Evolutionary conservation across 345 rosid species (phyloP).

Genomic region (Camelina sativa): DNA sequence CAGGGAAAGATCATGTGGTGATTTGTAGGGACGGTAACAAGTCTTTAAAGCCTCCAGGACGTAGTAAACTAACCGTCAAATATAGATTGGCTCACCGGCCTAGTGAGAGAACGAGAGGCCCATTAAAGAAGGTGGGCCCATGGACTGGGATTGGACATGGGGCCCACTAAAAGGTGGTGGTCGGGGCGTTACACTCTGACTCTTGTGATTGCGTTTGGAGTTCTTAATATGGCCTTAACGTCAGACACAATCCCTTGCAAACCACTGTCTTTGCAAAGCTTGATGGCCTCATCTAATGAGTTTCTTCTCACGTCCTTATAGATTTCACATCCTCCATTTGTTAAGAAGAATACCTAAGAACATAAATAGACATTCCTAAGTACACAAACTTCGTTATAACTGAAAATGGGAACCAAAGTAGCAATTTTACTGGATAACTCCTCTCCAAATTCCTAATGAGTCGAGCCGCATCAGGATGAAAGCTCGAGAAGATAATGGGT

Average conservation of each 20-base stretch:
- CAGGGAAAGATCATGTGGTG: no score
- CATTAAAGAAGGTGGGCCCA: no score
- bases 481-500: constrained; percentile 61
- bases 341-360: constrained; percentile 62
- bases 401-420: constrained; percentile 41
- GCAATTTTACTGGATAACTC: constrained; percentile 55
- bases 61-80: no score
- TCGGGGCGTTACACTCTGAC: no score
- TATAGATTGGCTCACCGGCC: no score
- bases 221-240: constrained; percentile 61
- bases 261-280: constrained; percentile 55
- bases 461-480: constrained; percentile 69
- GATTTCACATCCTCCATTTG: constrained; percentile 64
- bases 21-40: no score
- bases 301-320: constrained; percentile 59
- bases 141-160: no score
- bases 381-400: not conserved
- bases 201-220: constrained; percentile 48
- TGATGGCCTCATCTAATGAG: constrained; percentile 67
- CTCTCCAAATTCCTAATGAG: constrained; percentile 56
- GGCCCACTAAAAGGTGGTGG: no score
- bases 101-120: no score
- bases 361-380: not conserved
- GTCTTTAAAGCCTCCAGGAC: no score
- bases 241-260: constrained; percentile 74